Conservation (phyloP, 345 rosid genomes). For the Gossypium anomalum region DNA sequence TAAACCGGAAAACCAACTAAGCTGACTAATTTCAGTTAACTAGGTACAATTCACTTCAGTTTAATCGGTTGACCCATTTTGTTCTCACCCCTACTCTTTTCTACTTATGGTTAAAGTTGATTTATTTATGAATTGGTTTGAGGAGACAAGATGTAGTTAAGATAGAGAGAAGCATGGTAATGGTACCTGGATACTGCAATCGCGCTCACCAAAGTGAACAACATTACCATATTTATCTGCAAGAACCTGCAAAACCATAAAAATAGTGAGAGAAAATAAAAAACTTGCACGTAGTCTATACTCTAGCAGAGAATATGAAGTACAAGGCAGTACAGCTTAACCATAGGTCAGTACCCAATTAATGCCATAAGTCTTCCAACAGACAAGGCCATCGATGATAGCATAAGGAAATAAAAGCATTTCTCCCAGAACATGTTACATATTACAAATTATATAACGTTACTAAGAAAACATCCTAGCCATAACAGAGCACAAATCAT, state of each 20-base stretch:
- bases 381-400: background rate
- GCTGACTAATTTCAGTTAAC: no score
- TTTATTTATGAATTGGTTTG: background rate
- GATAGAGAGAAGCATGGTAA: background rate
- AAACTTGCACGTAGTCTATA: background rate
- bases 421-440: background rate
- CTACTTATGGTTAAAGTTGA: background rate
- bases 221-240: constrained; percentile 96
- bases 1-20: no score
- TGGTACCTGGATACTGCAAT: constrained; percentile 97
- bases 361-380: background rate
- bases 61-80: no score
- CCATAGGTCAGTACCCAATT: background rate
- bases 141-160: background rate
- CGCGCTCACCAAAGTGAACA: constrained; percentile 99
- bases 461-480: background rate
- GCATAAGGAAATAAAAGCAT: background rate
- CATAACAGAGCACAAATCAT: background rate
- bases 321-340: background rate
- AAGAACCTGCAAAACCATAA: constrained; percentile 60
- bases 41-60: no score
- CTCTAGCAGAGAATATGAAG: background rate
- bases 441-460: background rate
- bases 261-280: constrained; percentile 10
- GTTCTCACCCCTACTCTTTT: background rate